A percentile compares a stretch with the other conserved stretches of the same genome.
Evolutionary conservation across 2,329 filamentous ascomycete species (phyloP).

Genomic region (Cladosporium sp.): DNA sequence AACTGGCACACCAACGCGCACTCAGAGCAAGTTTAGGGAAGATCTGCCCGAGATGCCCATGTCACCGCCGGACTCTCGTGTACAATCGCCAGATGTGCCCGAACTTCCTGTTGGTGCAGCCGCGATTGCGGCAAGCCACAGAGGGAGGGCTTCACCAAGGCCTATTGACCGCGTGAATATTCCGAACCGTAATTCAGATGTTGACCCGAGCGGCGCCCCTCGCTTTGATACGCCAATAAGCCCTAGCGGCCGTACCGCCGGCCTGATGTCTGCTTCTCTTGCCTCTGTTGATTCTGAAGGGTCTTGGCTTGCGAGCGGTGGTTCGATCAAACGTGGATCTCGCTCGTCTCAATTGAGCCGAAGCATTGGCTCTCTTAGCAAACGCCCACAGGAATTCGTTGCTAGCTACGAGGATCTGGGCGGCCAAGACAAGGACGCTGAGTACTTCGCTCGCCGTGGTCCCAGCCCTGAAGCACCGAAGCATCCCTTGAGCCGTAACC

Average conservation of each 20-base stretch:
- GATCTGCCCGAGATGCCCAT: conserved; percentile 82
- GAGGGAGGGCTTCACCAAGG: conserved; percentile 1
- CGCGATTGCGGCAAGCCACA: conserved; percentile 19
- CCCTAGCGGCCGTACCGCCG: conserved; percentile 18
- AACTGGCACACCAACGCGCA: conserved; percentile 65
- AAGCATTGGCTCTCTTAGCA: conserved; percentile 43
- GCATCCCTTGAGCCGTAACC: background rate
- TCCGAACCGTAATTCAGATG: conserved; percentile 4
- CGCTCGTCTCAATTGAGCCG: conserved; percentile 43
- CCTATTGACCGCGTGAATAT: conserved; percentile 3
- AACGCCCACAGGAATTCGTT: conserved; percentile 49
- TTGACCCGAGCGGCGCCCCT: conserved; percentile 5
- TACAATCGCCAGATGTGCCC: conserved; percentile 71
- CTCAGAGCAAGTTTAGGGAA: conserved; percentile 86
- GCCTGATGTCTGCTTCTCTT: conserved; percentile 69
- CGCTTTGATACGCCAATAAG: conserved; percentile 41
- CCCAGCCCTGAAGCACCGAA: background rate
- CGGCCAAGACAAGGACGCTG: conserved; percentile 58
- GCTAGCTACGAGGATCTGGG: conserved; percentile 62
- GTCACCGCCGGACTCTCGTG: conserved; percentile 77
- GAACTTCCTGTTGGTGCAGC: conserved; percentile 36
- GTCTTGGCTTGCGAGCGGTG: conserved; percentile 82
- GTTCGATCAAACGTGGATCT: conserved; percentile 49
- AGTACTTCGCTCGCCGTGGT: conserved; percentile 55
- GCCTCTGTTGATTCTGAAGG: conserved; percentile 94